Percentiles rank a stretch among this genome's conserved stretches.
phyloP scores from a whole-genome alignment of 2,329 filamentous ascomycete genomes.

The Lasiodiplodia hormozganensis region DNA sequence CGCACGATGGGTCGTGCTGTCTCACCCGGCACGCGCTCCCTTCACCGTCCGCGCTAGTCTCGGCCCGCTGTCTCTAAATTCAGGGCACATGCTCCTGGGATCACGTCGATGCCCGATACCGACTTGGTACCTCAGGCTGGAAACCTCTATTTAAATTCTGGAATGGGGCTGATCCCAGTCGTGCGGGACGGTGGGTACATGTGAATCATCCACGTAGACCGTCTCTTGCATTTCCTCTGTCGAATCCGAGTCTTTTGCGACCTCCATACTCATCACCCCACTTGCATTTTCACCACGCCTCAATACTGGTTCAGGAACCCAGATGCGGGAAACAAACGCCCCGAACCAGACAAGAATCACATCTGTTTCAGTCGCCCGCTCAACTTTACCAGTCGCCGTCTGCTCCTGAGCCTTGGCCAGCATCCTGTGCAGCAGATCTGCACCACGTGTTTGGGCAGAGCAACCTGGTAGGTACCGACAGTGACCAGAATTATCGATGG shows the following conservation, averaged over 20 bases:
- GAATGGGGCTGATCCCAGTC: background rate
- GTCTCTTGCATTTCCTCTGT: background rate
- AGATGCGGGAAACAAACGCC: too few relatives aligned
- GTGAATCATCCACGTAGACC: background rate
- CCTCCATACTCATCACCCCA: background rate
- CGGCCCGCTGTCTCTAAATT: constrained; percentile 7
- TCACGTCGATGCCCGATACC: background rate
- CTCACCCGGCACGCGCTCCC: constrained; percentile 7
- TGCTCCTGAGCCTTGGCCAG: too few relatives aligned
- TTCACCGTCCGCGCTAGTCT: constrained; percentile 10
- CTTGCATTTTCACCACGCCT: background rate
- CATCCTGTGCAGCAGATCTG: too few relatives aligned
- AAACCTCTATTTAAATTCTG: background rate
- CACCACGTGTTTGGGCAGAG: too few relatives aligned
- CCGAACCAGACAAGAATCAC: too few relatives aligned
- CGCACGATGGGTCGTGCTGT: background rate
- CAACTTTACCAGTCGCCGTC: too few relatives aligned
- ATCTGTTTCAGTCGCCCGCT: too few relatives aligned
- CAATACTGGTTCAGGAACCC: too few relatives aligned
- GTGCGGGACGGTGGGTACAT: background rate
- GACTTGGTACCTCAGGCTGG: background rate
- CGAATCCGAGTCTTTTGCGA: background rate
- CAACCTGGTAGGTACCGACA: too few relatives aligned
- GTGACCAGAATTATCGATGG: too few relatives aligned
- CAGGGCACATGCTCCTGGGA: background rate